Conservation (phyloP, 306 rosid genomes). For the Carpinus fangiana region DNA sequence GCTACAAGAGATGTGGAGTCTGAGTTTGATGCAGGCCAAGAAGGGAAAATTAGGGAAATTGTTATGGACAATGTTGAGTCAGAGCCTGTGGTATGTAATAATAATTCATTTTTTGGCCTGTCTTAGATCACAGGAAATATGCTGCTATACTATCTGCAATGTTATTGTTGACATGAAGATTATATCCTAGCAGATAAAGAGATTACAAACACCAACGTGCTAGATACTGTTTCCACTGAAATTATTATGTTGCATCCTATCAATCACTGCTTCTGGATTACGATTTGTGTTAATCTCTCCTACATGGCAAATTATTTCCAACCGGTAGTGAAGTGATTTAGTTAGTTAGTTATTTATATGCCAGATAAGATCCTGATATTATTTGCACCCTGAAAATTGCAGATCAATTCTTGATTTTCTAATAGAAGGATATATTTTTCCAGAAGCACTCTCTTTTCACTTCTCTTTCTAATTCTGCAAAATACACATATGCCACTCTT, state of each 20-base stretch:
- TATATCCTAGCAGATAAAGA: not conserved
- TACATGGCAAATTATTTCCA: not conserved
- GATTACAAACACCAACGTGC: not conserved
- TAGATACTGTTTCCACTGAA: not conserved
- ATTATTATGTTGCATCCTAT: not conserved
- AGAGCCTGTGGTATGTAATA: constrained; percentile 49
- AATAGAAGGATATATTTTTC: not conserved
- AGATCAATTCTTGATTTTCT: not conserved
- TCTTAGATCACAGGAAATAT: not conserved
- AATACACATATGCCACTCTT: not conserved
- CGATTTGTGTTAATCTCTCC: not conserved
- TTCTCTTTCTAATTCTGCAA: not conserved
- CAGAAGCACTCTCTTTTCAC: not conserved
- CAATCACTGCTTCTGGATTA: not conserved
- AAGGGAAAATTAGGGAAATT: constrained; percentile 83
- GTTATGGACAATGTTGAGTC: constrained; percentile 65
- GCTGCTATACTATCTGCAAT: not conserved
- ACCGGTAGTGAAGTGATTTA: not conserved
- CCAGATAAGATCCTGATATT: not conserved
- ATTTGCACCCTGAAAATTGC: not conserved
- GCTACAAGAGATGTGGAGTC: constrained; percentile 72
- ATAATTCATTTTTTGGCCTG: constrained; percentile 31
- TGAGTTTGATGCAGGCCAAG: constrained; percentile 64
- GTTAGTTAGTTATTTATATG: not conserved
- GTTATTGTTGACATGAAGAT: not conserved